Base-by-base conservation (phyloP, 768 basidiomycete species). In the Clavaria fumosa region DNA sequence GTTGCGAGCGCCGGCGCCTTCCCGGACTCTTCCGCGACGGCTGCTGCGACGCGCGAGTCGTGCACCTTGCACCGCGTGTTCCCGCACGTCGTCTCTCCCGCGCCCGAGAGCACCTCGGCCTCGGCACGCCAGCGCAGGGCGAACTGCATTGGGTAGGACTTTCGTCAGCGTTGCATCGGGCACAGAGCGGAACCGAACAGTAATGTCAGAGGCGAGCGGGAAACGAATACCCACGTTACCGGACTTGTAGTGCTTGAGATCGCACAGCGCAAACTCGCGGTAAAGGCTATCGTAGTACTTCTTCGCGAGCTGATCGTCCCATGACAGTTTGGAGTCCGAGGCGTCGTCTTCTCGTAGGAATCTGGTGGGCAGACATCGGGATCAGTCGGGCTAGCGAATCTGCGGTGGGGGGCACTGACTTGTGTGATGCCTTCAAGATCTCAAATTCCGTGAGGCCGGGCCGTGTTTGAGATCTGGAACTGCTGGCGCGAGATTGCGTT, bases 101-200 rank as follows among this genome's bases (percentile, higher is more conserved):
- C 70, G 17, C 83, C 84, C 0, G 73, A 70, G 2, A 97, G 61
- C 10, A 96, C 90, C 57, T 97, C 93, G 2, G 67, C 61, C 50
- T 95, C 90, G 0, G 90, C 90, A 23, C 93, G 67, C 93, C 93
- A 97, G 10, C 93, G 78, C 4, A 97, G 67, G 0, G 89, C 75
- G 52, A 97, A 80, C 78, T 90, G 43, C n/a, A n/a, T n/a, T n/a
- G n/a, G n/a, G n/a, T n/a, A n/a, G 12, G 33, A 22, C 15, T 24
- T 18, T 26, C 18, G 19, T 9, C 6, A 17, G 31, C 5, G 9
- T n/a, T n/a, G n/a, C n/a, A n/a, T n/a, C n/a, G n/a, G n/a, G n/a
- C n/a, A n/a, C n/a, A n/a, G n/a, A n/a, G n/a, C n/a, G n/a, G n/a
- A n/a, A n/a, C n/a, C n/a, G n/a, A n/a, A 5, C 10, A 17, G 3